Base-by-base conservation (phyloP, 2,329 filamentous ascomycete genomes). In the Ophiostoma perfectum region DNA sequence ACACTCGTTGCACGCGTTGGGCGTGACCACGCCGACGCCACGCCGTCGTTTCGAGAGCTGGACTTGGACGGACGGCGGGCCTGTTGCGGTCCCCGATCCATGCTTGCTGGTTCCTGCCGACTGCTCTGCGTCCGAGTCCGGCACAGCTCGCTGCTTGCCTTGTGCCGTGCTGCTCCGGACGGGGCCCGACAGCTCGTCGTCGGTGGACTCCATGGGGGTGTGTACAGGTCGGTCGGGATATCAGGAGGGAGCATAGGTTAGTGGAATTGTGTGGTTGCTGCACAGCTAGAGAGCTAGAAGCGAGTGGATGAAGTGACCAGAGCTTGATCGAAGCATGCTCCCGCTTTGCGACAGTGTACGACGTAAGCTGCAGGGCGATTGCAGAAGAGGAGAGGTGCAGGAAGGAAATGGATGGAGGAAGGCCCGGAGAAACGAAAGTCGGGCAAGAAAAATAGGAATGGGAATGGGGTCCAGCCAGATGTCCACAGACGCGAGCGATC, bases 1-100 rank as follows among this genome's bases (percentile, higher is more conserved):
- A 73, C 85, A 87, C 74, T 87, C 85, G 18, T 83, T 86, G 74
- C 85, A 87, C 38, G 85, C 85, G 75, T 86, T 87, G 58, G 83
- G 83, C 4, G 85, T 87, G 12, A 87, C 84, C 1, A 86, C 77
- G 18, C 85, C 85, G 4, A 84, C 73, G 1, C 84, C 85, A 64
- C 85, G 80, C 64, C 82, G 80, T 16, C 84, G 78, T 74, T 86
- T 87, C 3, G 69, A 69, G 1, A 66, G 36, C 47, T 69, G 69
- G 18, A 58, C 66, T 6, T 65, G 52, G 12, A 9, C 41, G 3
- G 27, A 27, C 18, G 62, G 36, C 7, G 52, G 42, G 11, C 41
- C n/a, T 2, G 60, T 47, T 7, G 65, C 62, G 12, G 52, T 47
- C 11, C 18, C 39, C 42, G 39, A 64, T 16, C 42, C 18, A 9